A percentile compares a stretch with the other conserved stretches of the same genome.
Conservation (phyloP, 2,329 filamentous ascomycete species). For the Onygenales sp. region DNA sequence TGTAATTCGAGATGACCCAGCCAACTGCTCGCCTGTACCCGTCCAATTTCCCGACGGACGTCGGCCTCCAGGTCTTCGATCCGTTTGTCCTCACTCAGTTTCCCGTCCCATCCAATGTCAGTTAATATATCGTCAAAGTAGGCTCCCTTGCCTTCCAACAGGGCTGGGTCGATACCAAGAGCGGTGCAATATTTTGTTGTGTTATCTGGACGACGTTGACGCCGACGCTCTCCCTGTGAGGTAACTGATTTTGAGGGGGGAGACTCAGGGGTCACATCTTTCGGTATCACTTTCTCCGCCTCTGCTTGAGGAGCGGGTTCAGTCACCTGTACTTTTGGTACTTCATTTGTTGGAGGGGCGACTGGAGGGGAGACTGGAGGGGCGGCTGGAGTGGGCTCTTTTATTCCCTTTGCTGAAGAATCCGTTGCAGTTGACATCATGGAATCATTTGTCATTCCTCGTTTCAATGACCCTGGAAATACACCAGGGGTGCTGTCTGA, state of each 20-base stretch:
- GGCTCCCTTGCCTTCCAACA: constrained; percentile 66
- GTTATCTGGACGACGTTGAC: constrained; percentile 59
- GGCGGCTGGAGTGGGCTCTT: not conserved
- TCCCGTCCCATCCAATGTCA: constrained; percentile 81
- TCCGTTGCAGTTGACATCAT: constrained; percentile 21
- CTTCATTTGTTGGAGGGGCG: constrained; percentile 10
- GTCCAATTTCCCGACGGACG: constrained; percentile 77
- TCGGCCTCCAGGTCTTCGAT: constrained; percentile 75
- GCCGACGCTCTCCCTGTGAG: constrained; percentile 45
- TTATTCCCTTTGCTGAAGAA: constrained; percentile 20
- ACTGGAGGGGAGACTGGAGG: constrained; percentile 6
- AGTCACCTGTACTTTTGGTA: constrained; percentile 32
- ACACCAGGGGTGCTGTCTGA: constrained; percentile 86
- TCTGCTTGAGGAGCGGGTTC: constrained; percentile 21
- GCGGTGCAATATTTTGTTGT: constrained; percentile 69
- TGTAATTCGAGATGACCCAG: constrained; percentile 73
- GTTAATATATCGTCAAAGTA: constrained; percentile 77
- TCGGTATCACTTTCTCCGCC: constrained; percentile 12
- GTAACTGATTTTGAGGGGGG: constrained; percentile 27
- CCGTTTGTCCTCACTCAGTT: constrained; percentile 62
- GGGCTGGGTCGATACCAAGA: constrained; percentile 64
- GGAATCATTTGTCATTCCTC: constrained; percentile 32
- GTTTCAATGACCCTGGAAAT: constrained; percentile 61
- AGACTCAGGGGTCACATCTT: constrained; percentile 20
- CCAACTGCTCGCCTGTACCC: constrained; percentile 89